A percentile compares a stretch with the other conserved stretches of the same genome.
Conservation (phyloP, 768 basidiomycete genomes). For the Phanerodontia chrysosporium region DNA sequence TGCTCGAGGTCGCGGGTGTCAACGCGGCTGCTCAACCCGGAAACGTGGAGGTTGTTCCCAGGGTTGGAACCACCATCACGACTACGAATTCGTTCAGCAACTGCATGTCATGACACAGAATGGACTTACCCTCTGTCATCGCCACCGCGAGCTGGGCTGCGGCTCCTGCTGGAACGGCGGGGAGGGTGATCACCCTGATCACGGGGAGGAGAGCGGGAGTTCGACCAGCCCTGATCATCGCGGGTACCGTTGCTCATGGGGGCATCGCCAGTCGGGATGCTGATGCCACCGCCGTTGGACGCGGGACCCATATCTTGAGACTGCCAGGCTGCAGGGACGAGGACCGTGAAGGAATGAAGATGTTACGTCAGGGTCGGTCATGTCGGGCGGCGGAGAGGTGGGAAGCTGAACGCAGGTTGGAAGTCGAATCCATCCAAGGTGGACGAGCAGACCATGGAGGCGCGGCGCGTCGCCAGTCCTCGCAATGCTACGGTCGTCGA, state of each 20-base stretch:
- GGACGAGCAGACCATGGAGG: neutral
- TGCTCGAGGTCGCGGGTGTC: conserved; percentile 87
- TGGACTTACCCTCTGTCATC: conserved; percentile 49
- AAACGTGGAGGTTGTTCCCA: conserved; percentile 66
- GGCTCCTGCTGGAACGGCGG: conserved; percentile 71
- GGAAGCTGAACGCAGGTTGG: conserved; percentile 19
- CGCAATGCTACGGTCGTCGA: neutral
- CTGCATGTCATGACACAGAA: neutral
- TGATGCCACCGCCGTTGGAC: conserved; percentile 47
- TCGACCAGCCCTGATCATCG: conserved; percentile 49
- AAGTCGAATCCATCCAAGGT: conserved; percentile 20
- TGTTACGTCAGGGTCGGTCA: conserved; percentile 42
- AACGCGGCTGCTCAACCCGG: conserved; percentile 52
- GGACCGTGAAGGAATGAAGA: conserved; percentile 30
- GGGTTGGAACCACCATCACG: conserved; percentile 44
- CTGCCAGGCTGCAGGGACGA: conserved; percentile 72
- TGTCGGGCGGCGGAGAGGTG: conserved; percentile 27
- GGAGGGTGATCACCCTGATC: conserved; percentile 46
- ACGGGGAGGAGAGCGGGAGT: conserved; percentile 40
- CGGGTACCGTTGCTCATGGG: conserved; percentile 48
- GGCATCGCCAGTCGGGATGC: conserved; percentile 56
- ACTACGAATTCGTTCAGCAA: too few relatives aligned
- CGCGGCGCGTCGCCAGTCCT: conserved; percentile 1
- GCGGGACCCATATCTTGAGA: conserved; percentile 77
- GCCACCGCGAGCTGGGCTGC: conserved; percentile 56